Percentiles rank a stretch among this genome's conserved stretches.
Evolutionary conservation across 2,329 filamentous ascomycete genomes (phyloP).

Genomic region (Curvularia spicifera): DNA sequence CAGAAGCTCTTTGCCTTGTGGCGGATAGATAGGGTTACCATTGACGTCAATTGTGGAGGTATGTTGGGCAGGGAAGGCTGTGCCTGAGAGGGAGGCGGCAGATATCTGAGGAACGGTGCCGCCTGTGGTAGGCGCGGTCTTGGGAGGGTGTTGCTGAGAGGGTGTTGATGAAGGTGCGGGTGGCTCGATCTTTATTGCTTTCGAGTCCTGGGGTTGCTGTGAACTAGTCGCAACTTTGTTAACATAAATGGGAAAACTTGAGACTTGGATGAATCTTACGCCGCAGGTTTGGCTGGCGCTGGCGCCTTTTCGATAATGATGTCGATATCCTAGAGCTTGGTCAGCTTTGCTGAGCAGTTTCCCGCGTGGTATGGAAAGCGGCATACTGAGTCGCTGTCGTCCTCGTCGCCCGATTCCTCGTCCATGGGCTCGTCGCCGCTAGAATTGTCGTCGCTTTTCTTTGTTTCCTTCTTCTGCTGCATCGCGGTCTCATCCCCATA

Average conservation of each 20-base stretch:
- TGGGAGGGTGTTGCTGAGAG: slow-evolving; percentile 15
- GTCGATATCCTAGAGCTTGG: slow-evolving; percentile 55
- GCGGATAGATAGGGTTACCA: slow-evolving; percentile 78
- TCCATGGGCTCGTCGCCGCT: slow-evolving; percentile 55
- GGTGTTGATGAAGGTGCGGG: slow-evolving; percentile 36
- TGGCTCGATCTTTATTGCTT: slow-evolving; percentile 49
- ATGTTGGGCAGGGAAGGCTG: slow-evolving; percentile 65
- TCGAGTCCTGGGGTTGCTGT: slow-evolving; percentile 40
- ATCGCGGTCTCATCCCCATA: slow-evolving; percentile 50
- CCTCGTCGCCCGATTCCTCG: slow-evolving; percentile 54
- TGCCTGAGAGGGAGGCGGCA: slow-evolving; percentile 34
- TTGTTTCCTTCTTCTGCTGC: slow-evolving; percentile 32
- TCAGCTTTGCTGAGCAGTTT: slow-evolving; percentile 25
- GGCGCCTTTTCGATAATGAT: slow-evolving; percentile 59
- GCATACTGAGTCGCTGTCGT: slow-evolving; percentile 52
- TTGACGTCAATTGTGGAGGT: slow-evolving; percentile 87
- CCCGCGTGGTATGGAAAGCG: slow-evolving; percentile 14
- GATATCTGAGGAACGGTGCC: slow-evolving; percentile 33
- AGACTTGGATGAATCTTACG: slow-evolving; percentile 27
- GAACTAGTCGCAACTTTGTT: slow-evolving; percentile 26
- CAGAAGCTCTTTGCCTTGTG: slow-evolving; percentile 74
- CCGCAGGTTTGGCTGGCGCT: slow-evolving; percentile 47
- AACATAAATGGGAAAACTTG: slow-evolving; percentile 9
- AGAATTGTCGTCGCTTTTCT: slow-evolving; percentile 40
- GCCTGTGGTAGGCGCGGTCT: slow-evolving; percentile 11